Conservation (phyloP, 1,284 basidiomycete species). For the Coniophora puteana region DNA sequence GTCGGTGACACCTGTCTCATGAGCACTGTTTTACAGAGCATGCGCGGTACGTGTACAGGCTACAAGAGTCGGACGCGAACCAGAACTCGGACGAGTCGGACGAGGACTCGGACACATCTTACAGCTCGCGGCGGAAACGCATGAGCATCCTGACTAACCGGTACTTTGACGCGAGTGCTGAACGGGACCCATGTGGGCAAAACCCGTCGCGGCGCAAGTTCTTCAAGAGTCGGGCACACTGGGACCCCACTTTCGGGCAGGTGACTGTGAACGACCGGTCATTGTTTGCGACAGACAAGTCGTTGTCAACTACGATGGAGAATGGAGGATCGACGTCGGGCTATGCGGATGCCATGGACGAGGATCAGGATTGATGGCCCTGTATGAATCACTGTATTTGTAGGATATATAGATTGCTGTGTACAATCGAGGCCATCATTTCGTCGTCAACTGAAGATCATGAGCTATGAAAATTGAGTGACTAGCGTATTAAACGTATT, state of each 20-base stretch:
- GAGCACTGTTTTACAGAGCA: conserved; percentile 57
- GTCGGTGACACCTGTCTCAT: conserved; percentile 5
- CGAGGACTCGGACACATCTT: conserved; percentile 42
- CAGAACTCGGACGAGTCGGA: conserved; percentile 43
- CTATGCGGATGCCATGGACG: too few relatives aligned
- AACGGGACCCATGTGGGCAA: conserved; percentile 20
- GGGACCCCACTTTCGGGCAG: conserved; percentile 31
- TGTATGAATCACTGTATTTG: too few relatives aligned
- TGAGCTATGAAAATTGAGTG: too few relatives aligned
- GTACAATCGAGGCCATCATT: too few relatives aligned
- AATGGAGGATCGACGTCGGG: too few relatives aligned
- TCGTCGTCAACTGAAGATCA: too few relatives aligned
- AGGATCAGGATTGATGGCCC: too few relatives aligned
- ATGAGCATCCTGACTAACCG: conserved; percentile 68
- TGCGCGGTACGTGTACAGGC: conserved; percentile 56
- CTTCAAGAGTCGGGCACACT: conserved; percentile 48
- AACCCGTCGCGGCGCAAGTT: conserved; percentile 41
- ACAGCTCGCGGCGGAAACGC: conserved; percentile 42
- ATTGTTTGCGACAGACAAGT: too few relatives aligned
- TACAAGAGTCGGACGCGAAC: conserved; percentile 49
- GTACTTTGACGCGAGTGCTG: conserved; percentile 39
- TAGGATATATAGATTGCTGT: too few relatives aligned
- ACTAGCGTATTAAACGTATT: too few relatives aligned
- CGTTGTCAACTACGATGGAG: too few relatives aligned
- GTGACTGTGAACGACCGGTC: too few relatives aligned